Base-by-base conservation (phyloP, 1,284 basidiomycete genomes). In the Malassezia arunalokei region DNA sequence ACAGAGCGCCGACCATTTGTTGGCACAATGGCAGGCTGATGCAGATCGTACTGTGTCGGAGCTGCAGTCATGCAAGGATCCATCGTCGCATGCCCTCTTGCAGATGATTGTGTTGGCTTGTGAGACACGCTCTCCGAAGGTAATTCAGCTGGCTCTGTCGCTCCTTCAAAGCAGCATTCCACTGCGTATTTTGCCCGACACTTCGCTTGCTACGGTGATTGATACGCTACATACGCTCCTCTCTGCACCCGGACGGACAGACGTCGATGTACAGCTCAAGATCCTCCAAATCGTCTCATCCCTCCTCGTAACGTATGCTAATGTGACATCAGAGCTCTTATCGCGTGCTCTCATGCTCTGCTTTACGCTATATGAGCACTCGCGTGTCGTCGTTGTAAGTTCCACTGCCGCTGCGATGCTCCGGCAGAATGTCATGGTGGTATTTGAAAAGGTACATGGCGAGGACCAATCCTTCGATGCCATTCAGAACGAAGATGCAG, bases 341-440 rank as follows among this genome's bases (percentile, higher is more conserved):
- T 57, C 70, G 3, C 40, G 52, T 12, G 86, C 88, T 0, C 78
- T 98, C 0, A 77, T 94, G 29, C 76, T 95, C 8, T 95, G 90
- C 68, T 95, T 96, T 78, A 87, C 83, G 73, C 77, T 96, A 24
- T 91, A 95, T 74, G 91, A 96, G 60, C 57, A 62, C 27, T 91
- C 87, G 6, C 83, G 87, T 56, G 94, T 94, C 24, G 85, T 86
- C 0, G 92, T 96, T 29, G 92, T 98, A 6, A 92, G 89, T 3
- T 94, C 89, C 0, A 98, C 92, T 1, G 94, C 92, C 0, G 91
- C 91, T 0, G 92, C 94, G 0, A 96, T 91, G 0, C 79, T 98
- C 6, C 84, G 92, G 1, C 92, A 96, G 73, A 80, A 94, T 1
- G 87, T 98, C 49, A 96, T 98, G 90, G 87, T 94, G 61, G 84